phyloP scores from a whole-genome alignment of 352 stramenopile species.

The Thalassiosira exigua region DNA sequence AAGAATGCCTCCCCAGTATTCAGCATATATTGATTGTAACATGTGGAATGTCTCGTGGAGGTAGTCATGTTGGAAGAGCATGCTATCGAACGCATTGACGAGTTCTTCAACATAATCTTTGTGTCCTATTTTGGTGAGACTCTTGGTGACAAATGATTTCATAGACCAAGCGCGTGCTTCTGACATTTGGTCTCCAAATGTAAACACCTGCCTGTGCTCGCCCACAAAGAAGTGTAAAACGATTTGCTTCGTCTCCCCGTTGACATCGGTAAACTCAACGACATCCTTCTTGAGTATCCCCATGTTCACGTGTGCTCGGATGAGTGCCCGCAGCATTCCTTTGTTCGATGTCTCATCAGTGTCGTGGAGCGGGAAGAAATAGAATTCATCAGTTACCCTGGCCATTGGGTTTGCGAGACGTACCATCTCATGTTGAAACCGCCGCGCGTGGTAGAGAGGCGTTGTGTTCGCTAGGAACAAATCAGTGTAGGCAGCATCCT shows the following conservation, averaged over 20 bases:
- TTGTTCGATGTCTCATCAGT: conserved; percentile 7
- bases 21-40: conserved; percentile 7
- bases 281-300: background rate
- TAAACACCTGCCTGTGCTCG: background rate
- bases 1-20: conserved; percentile 16
- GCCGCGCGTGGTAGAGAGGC: background rate
- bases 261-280: background rate
- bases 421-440: conserved; percentile 3
- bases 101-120: conserved; percentile 17
- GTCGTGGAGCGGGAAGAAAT: background rate
- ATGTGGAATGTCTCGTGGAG: conserved; percentile 18
- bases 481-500: background rate
- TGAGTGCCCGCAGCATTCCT: background rate
- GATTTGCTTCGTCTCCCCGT: background rate
- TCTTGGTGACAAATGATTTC: conserved; percentile 3
- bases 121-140: conserved; percentile 20
- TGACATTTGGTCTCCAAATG: conserved; percentile 6
- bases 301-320: conserved; percentile 20
- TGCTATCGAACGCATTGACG: background rate
- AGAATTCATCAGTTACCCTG: conserved; percentile 9
- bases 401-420: conserved; percentile 7
- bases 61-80: conserved; percentile 18
- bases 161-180: background rate
- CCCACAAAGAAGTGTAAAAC: background rate
- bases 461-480: background rate